Evolutionary conservation across 192 early-diverging fungal genomes (phyloP).

Genomic region (Chytriomyces sp.): DNA sequence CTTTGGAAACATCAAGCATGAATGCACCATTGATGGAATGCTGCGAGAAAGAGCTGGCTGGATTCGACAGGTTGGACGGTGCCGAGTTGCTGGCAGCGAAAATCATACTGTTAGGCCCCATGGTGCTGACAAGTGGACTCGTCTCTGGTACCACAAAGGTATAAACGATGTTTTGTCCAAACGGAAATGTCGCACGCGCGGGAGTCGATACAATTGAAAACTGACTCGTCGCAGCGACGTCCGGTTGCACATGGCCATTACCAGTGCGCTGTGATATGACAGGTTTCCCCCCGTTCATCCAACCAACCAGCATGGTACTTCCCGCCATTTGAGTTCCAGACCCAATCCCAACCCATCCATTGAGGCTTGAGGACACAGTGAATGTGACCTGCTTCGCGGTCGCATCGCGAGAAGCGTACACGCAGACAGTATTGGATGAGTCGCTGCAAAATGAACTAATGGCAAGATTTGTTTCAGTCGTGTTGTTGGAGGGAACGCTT

Average conservation of each 20-base stretch:
- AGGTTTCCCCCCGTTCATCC: constrained; percentile 19
- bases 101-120: not conserved
- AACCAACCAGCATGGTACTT: constrained; percentile 34
- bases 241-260: not conserved
- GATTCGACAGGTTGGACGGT: not conserved
- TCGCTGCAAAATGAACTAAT: not conserved
- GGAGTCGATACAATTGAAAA: not conserved
- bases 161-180: not conserved
- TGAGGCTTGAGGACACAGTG: not conserved
- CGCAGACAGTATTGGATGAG: not conserved
- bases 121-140: not conserved
- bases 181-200: not conserved
- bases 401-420: not conserved
- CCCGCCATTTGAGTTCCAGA: constrained; percentile 28
- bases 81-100: not conserved
- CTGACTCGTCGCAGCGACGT: not conserved
- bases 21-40: not conserved
- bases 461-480: not conserved
- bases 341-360: constrained; percentile 33
- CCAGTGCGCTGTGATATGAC: constrained; percentile 9
- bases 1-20: not conserved
- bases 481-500: not conserved
- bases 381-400: not conserved
- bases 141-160: not conserved
- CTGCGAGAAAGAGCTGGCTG: not conserved